Evolutionary conservation across 2,329 filamentous ascomycete species (phyloP).

Genomic region (Beauveria rudraprayagi): DNA sequence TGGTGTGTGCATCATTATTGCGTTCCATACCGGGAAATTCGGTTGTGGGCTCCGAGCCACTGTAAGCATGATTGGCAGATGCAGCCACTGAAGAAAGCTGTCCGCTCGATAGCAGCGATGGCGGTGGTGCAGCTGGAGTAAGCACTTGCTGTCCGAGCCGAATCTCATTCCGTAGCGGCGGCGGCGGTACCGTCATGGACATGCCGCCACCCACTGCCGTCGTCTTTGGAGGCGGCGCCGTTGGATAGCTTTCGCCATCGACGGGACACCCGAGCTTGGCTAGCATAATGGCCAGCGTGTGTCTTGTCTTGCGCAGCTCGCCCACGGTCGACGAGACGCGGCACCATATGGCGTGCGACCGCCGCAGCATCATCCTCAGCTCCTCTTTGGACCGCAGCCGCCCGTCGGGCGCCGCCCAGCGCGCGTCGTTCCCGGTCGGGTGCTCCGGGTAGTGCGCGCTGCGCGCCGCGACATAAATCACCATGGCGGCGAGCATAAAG

Average conservation of each 20-base stretch:
- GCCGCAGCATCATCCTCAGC: constrained; percentile 32
- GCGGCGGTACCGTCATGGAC: neutral
- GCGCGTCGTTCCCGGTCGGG: constrained; percentile 20
- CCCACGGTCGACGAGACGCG: constrained; percentile 27
- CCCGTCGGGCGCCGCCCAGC: constrained; percentile 26
- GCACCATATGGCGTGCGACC: constrained; percentile 37
- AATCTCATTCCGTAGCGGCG: constrained; percentile 1
- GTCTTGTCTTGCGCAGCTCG: constrained; percentile 38
- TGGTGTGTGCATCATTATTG: neutral
- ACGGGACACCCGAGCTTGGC: constrained; percentile 30
- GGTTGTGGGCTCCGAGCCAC: neutral
- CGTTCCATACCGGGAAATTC: neutral
- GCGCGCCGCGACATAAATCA: constrained; percentile 46
- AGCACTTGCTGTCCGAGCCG: neutral
- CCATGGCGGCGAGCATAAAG: constrained; percentile 53
- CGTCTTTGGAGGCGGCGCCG: neutral
- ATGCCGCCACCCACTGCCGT: neutral
- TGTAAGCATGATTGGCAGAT: neutral
- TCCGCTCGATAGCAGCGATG: constrained; percentile 2
- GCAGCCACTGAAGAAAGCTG: neutral
- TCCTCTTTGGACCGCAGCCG: constrained; percentile 28
- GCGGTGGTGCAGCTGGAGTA: neutral
- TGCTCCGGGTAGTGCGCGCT: constrained; percentile 32
- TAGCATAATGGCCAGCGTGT: constrained; percentile 38
- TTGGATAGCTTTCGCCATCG: constrained; percentile 5